Evolutionary conservation across 352 stramenopile genomes (phyloP), one percentile per base, ranked within the genome.

Genomic region (Peronospora tabacina): DNA sequence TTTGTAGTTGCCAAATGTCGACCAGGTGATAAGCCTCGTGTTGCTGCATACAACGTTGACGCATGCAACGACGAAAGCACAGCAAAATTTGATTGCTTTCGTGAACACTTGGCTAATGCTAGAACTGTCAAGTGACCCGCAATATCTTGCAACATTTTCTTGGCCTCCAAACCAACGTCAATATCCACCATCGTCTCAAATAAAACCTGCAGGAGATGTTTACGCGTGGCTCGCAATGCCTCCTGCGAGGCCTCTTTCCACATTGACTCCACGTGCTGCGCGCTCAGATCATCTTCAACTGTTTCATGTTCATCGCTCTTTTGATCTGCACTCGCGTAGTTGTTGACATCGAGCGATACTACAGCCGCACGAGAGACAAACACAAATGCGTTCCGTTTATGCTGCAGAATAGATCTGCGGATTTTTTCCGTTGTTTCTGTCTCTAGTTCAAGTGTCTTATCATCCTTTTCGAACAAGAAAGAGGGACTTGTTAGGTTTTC

Each of bases 401-500:
- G 80, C 22, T 82, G 61, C 16, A 88, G 52, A 51, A 92, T 87
- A 3, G 73, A 75, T 11, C 51, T 40, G 12, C 77, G 65, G 11
- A 94, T 79, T 48, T 77, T 85, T 16, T 44, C 54, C 47, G 80
- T 81, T 26, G 83, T 86, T 29, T 85, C 58, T 1, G 56, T 60
- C 47, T 94, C 83, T 35, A 94, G 54, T 24, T 79, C 61, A 7
- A 92, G 66, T 6, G 83, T 92, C 47, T 89, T 85, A 24, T 92
- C 79, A 49, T 94, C 83, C 45, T 94, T 94, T 48, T 92, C 83
- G 7, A 90, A 53, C 61, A 89, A 54, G 39, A 89, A 70, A 3
- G 65, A 61, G 5, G 62, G 48, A 11, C 55, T 50, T 12, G 71
- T 43, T 17, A 57, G 5, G 26, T 28, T 65, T 33, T 76, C 68